A percentile compares a stretch with the other conserved stretches of the same genome.
phyloP scores from a whole-genome alignment of 177 flowering plant species.

The Vitis hybrid region DNA sequence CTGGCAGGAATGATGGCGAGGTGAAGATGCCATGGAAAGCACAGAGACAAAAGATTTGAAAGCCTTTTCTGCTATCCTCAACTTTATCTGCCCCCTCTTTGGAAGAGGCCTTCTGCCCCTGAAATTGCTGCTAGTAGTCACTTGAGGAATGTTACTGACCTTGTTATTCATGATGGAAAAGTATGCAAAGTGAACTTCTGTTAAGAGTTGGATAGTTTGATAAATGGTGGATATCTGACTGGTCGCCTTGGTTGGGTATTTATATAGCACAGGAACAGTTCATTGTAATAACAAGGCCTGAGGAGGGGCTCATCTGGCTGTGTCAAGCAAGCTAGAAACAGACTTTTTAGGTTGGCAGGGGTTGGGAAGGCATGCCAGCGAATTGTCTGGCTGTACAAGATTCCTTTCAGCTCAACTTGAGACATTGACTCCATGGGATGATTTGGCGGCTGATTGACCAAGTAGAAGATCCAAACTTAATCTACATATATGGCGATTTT shows the following conservation, averaged over 20 bases:
- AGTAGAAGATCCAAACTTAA: background rate
- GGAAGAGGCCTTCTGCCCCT: conserved; percentile 32
- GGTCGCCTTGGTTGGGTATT: background rate
- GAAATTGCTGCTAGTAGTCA: conserved; percentile 18
- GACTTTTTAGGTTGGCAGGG: conserved; percentile 9
- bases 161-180: conserved; percentile 31
- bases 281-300: conserved; percentile 3
- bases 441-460: conserved; percentile 13
- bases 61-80: conserved; percentile 51
- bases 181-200: background rate
- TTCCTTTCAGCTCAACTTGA: conserved; percentile 24
- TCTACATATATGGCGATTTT: background rate
- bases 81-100: conserved; percentile 60
- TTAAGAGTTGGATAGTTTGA: conserved; percentile 3
- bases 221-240: background rate
- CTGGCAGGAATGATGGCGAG: conserved; percentile 16
- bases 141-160: conserved; percentile 20
- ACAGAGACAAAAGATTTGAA: conserved; percentile 42
- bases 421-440: conserved; percentile 15
- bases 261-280: conserved; percentile 21
- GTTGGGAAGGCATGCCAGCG: conserved; percentile 42
- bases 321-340: conserved; percentile 4
- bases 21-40: conserved; percentile 37
- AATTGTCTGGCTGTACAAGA: conserved; percentile 26
- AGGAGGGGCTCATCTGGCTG: conserved; percentile 1